Conservation (phyloP, 2,329 filamentous ascomycete species). For the Triangularia setosa region DNA sequence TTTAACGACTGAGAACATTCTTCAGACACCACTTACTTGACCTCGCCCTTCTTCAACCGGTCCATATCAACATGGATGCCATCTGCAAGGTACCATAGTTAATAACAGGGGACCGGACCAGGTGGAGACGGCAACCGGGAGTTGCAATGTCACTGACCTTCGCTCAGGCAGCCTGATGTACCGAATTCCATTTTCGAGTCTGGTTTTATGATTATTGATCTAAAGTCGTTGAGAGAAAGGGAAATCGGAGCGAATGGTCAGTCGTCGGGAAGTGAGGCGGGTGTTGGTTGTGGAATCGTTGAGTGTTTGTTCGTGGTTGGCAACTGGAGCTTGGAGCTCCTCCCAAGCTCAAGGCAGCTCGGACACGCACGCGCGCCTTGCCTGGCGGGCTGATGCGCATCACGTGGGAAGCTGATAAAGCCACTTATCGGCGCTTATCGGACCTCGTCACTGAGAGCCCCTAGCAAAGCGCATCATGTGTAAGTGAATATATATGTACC, state of each 20-base stretch:
- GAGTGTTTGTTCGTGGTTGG: conserved; percentile 13
- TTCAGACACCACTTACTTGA: conserved; percentile 68
- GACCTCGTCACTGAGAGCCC: neutral
- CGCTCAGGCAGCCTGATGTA: conserved; percentile 57
- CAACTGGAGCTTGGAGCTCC: conserved; percentile 18
- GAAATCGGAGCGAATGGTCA: conserved; percentile 13
- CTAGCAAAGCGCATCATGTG: neutral
- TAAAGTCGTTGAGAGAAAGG: conserved; percentile 9
- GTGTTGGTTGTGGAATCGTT: neutral
- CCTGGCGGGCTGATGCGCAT: conserved; percentile 13
- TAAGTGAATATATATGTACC: neutral
- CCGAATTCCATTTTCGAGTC: conserved; percentile 55
- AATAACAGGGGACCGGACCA: conserved; percentile 21
- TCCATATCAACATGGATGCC: conserved; percentile 99
- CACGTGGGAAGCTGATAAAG: conserved; percentile 22
- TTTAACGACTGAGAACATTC: neutral
- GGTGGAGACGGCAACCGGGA: conserved; percentile 7
- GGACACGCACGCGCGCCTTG: conserved; percentile 24
- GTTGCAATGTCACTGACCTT: conserved; percentile 45
- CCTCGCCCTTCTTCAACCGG: conserved; percentile 95
- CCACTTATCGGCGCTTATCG: conserved; percentile 15
- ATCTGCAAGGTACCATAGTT: conserved; percentile 55
- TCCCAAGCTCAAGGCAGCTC: conserved; percentile 30
- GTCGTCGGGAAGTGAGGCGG: conserved; percentile 2
- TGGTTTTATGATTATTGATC: conserved; percentile 7